Percentiles rank a stretch among this genome's conserved stretches.
Conservation (phyloP, 108 stramenopile genomes). For the Cyclotella cryptica region DNA sequence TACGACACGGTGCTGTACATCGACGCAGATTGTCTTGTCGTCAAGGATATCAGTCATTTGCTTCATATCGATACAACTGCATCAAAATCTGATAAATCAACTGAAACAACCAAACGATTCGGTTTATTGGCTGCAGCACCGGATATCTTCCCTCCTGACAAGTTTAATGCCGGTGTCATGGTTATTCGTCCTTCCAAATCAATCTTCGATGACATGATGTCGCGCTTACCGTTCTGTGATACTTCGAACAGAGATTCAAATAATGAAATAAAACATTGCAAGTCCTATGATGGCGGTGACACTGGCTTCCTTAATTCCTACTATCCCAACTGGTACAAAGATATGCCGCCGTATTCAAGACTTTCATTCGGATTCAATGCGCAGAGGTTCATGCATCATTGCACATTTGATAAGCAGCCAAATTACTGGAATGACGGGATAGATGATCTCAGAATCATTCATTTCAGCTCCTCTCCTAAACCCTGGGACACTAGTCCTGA, state of each 20-base stretch:
- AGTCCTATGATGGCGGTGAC: constrained; percentile 85
- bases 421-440: constrained; percentile 80
- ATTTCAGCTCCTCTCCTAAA: constrained; percentile 80
- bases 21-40: constrained; percentile 81
- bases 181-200: constrained; percentile 72
- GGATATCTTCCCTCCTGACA: constrained; percentile 85
- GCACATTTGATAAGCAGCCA: constrained; percentile 62
- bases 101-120: constrained; percentile 41
- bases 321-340: constrained; percentile 75
- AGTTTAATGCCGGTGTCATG: constrained; percentile 93
- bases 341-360: constrained; percentile 64
- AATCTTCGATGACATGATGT: constrained; percentile 59
- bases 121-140: constrained; percentile 88
- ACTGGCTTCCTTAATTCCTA: constrained; percentile 91
- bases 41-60: constrained; percentile 66
- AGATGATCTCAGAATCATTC: constrained; percentile 66
- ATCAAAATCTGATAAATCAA: constrained; percentile 11
- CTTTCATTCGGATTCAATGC: constrained; percentile 86
- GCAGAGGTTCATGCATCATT: constrained; percentile 78
- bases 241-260: background rate
- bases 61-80: constrained; percentile 46
- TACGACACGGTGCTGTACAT: constrained; percentile 85
- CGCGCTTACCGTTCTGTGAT: constrained; percentile 22
- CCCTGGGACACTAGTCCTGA: constrained; percentile 70
- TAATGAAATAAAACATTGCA: constrained; percentile 20